A percentile compares a stretch with the other conserved stretches of the same genome.
Conservation (phyloP, 2,329 filamentous ascomycete genomes). For the Ophiostoma piceae region DNA sequence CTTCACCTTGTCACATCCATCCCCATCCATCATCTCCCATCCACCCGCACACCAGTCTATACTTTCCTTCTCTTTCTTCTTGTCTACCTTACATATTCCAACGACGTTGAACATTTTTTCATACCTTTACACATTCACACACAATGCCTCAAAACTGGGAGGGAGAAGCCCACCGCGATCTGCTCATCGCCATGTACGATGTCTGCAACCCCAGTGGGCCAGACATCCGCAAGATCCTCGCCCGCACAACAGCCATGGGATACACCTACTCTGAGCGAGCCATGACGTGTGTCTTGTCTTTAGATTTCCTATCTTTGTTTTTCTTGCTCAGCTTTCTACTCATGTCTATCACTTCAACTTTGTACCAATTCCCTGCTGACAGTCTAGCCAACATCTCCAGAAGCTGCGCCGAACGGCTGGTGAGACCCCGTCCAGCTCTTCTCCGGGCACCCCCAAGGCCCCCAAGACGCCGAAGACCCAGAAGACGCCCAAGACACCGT, state of each 20-base stretch:
- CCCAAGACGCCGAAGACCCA: not conserved
- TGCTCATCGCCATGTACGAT: constrained; percentile 31
- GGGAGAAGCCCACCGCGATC: constrained; percentile 31
- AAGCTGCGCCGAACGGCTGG: not conserved
- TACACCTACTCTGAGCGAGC: constrained; percentile 32
- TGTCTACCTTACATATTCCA: too few relatives aligned
- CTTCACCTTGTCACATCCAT: not conserved
- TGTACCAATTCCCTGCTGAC: not conserved
- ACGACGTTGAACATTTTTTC: not conserved
- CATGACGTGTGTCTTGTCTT: constrained; percentile 29
- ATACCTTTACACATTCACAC: not conserved
- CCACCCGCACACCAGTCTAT: too few relatives aligned
- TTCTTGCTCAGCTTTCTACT: not conserved
- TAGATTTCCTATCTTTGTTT: too few relatives aligned
- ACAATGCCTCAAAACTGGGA: constrained; percentile 29
- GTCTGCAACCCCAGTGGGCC: constrained; percentile 29
- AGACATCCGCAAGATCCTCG: constrained; percentile 29
- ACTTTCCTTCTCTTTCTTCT: too few relatives aligned
- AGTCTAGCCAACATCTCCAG: not conserved
- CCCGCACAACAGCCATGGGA: constrained; percentile 28
- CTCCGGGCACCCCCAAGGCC: not conserved
- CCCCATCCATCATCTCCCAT: not conserved
- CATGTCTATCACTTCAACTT: not conserved
- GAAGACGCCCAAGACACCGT: constrained; percentile 17
- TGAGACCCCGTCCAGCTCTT: not conserved